Percentiles rank a stretch among this genome's conserved stretches.
phyloP scores from a whole-genome alignment of 352 stramenopile species.

The Pythium monospermum region DNA sequence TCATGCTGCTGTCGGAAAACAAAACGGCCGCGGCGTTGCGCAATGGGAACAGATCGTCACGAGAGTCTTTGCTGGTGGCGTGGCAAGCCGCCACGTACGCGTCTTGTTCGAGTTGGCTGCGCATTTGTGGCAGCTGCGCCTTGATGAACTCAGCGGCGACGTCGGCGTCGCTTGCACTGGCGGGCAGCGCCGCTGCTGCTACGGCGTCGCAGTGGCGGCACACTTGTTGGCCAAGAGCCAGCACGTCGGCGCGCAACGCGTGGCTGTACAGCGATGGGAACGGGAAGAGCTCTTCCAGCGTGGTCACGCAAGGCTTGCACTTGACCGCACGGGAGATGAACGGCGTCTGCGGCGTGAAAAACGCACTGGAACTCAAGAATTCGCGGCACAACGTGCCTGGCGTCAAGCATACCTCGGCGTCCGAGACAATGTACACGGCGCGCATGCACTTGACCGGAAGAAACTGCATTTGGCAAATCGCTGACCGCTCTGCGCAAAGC shows the following conservation, averaged over 20 bases:
- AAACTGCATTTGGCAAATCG: constrained; percentile 75
- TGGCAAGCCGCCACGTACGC: constrained; percentile 36
- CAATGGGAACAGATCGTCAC: constrained; percentile 73
- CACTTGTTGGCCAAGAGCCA: constrained; percentile 35
- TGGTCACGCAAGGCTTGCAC: constrained; percentile 51
- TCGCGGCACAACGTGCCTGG: constrained; percentile 85
- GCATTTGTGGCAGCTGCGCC: not conserved
- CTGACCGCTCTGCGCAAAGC: constrained; percentile 85
- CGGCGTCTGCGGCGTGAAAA: constrained; percentile 43
- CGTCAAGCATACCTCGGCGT: constrained; percentile 71
- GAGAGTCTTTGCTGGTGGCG: constrained; percentile 31
- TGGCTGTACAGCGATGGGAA: constrained; percentile 79
- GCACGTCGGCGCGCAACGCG: constrained; percentile 41
- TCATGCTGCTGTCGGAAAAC: constrained; percentile 63
- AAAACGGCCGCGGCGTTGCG: constrained; percentile 71
- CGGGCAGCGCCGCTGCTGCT: not conserved
- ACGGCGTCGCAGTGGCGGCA: constrained; percentile 16
- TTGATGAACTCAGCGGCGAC: not conserved
- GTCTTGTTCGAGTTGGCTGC: constrained; percentile 4
- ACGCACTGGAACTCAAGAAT: constrained; percentile 74
- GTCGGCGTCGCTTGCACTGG: not conserved
- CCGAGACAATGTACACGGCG: constrained; percentile 83
- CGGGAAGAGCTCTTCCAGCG: constrained; percentile 73
- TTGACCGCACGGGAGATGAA: constrained; percentile 56
- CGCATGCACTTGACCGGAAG: constrained; percentile 40